A percentile compares a stretch with the other conserved stretches of the same genome.
Conservation (phyloP, 2,329 filamentous ascomycete genomes). For the Bimuria novae-zelandiae region DNA sequence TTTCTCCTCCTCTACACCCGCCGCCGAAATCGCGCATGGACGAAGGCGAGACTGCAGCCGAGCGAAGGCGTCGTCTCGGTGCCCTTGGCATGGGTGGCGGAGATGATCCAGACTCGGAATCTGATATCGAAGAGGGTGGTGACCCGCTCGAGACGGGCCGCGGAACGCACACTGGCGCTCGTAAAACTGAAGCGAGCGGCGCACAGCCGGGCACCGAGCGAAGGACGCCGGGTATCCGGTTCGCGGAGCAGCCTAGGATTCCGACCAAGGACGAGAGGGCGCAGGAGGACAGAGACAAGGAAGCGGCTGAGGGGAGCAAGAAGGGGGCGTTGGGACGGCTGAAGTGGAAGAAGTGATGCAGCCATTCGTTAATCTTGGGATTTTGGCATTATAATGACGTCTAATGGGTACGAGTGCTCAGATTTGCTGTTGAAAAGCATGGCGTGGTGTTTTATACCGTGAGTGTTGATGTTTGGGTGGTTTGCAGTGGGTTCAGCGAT, state of each 20-base stretch:
- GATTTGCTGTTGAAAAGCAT: too few species aligned
- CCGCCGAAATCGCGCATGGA: constrained; percentile 40
- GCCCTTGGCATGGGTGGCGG: constrained; percentile 64
- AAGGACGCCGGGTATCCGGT: constrained; percentile 62
- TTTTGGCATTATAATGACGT: background rate
- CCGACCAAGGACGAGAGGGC: constrained; percentile 42
- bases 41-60: constrained; percentile 71
- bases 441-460: background rate
- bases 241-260: constrained; percentile 57
- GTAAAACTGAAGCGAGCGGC: background rate
- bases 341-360: constrained; percentile 10
- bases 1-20: constrained; percentile 18
- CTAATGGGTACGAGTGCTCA: background rate
- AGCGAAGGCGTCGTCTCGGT: constrained; percentile 73
- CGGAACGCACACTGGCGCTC: constrained; percentile 26
- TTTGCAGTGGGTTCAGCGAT: constrained; percentile 1
- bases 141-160: constrained; percentile 43
- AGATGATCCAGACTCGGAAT: constrained; percentile 35
- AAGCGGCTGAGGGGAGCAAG: constrained; percentile 11
- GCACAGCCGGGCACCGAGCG: constrained; percentile 4
- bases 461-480: background rate
- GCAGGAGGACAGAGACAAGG: constrained; percentile 29
- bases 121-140: constrained; percentile 40
- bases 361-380: background rate
- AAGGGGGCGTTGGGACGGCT: constrained; percentile 4